phyloP scores from a whole-genome alignment of 2,329 filamentous ascomycete species.

The Trichoderma hamatum region DNA sequence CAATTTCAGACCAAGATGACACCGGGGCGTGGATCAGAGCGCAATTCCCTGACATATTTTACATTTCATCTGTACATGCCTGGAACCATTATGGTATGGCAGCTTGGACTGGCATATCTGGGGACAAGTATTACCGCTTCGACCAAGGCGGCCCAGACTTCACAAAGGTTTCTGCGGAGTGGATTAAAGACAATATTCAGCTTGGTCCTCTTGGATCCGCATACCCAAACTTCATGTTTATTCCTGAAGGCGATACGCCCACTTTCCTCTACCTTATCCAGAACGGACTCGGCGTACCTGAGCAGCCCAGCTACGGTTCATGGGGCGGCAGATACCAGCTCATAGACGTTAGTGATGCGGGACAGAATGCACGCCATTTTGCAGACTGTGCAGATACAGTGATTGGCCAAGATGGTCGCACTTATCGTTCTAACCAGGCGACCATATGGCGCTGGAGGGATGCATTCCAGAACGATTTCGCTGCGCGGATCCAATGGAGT shows the following conservation, averaged over 20 bases:
- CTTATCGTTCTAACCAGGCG: not conserved
- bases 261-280: not conserved
- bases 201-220: not conserved
- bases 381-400: not conserved
- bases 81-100: not conserved
- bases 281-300: not conserved
- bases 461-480: not conserved
- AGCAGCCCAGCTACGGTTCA: not conserved
- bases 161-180: not conserved
- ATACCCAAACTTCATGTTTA: not conserved
- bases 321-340: not conserved
- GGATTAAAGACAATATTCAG: constrained; percentile 1
- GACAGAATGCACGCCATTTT: not conserved
- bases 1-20: constrained; percentile 1
- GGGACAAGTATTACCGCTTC: not conserved
- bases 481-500: constrained; percentile 4
- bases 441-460: constrained; percentile 2
- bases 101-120: not conserved
- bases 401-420: not conserved
- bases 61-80: not conserved
- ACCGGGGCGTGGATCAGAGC: not conserved
- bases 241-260: not conserved
- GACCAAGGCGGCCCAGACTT: not conserved
- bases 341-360: no score
- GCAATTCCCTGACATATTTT: not conserved